phyloP scores from a whole-genome alignment of 73 alveolate genomes.

The Symbiodinium natans region DNA sequence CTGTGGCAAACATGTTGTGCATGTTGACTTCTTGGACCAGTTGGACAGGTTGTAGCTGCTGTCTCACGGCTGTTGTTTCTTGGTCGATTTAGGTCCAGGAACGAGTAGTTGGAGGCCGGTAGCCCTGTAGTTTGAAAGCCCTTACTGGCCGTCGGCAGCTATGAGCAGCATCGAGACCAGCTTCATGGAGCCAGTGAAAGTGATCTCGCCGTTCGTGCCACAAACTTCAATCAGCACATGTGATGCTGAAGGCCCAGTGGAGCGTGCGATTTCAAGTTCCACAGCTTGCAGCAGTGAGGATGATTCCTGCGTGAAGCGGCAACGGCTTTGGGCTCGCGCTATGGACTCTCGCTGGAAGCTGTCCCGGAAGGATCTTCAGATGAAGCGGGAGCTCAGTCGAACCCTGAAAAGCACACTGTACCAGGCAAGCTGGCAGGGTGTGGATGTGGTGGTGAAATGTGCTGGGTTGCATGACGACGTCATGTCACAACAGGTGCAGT shows the following conservation, averaged over 20 bases:
- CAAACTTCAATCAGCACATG: not conserved
- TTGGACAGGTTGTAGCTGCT: no score
- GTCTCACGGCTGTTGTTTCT: no score
- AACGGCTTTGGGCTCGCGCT: not conserved
- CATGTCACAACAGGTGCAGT: not conserved
- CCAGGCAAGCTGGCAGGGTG: constrained; percentile 40
- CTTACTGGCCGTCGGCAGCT: not conserved
- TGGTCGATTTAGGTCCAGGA: no score
- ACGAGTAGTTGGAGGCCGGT: no score
- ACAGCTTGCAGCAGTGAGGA: not conserved
- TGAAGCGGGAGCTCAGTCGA: constrained; percentile 30
- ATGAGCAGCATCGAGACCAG: not conserved
- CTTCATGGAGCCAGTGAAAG: not conserved
- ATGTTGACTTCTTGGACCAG: no score
- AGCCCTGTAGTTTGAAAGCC: not conserved
- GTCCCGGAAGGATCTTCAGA: not conserved
- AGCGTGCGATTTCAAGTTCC: not conserved
- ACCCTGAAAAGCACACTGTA: constrained; percentile 33
- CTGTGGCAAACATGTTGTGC: no score
- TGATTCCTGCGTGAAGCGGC: not conserved
- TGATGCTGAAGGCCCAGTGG: not conserved
- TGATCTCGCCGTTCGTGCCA: not conserved
- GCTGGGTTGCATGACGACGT: not conserved
- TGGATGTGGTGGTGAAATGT: constrained; percentile 34
- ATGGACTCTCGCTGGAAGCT: constrained; percentile 5